Conservation (phyloP, 73 alveolate species). For the Paramecium biaurelia region DNA sequence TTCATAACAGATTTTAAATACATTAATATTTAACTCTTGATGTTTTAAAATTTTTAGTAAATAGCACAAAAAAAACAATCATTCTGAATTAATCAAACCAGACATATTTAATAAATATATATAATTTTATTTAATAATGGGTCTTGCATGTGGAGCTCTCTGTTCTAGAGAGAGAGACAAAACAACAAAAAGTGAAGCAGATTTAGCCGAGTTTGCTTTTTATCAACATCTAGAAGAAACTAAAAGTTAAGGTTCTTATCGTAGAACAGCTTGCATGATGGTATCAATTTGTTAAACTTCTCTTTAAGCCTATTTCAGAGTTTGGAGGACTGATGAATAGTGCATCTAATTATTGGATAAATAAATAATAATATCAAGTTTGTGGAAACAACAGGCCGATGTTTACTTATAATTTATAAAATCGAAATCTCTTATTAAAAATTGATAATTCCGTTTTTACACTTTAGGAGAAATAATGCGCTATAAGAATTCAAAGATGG, state of each 20-base stretch:
- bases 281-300: not conserved
- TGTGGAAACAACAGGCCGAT: conserved; percentile 34
- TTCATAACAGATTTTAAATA: not conserved
- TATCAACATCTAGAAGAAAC: conserved; percentile 22
- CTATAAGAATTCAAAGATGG: conserved; percentile 30
- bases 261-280: conserved; percentile 40
- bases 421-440: conserved; percentile 1
- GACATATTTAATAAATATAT: not conserved
- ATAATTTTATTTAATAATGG: not conserved
- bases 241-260: conserved; percentile 26
- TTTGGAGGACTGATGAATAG: not conserved
- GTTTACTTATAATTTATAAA: not conserved
- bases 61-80: not conserved
- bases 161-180: conserved; percentile 42
- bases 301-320: not conserved
- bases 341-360: conserved; percentile 29
- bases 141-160: conserved; percentile 1
- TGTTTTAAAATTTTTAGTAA: not conserved
- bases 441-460: conserved; percentile 34
- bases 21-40: not conserved
- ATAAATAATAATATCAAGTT: conserved; percentile 11
- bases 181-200: not conserved
- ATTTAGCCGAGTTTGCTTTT: conserved; percentile 25
- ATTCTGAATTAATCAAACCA: not conserved
- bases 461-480: not conserved